Percentiles rank a stretch among this genome's conserved stretches.
These are phyloP conservation scores for Colletotrichum nymphaeae DNA, from an alignment of 2,329 filamentous ascomycete genomes.

Conservation along the genomic window DNA sequence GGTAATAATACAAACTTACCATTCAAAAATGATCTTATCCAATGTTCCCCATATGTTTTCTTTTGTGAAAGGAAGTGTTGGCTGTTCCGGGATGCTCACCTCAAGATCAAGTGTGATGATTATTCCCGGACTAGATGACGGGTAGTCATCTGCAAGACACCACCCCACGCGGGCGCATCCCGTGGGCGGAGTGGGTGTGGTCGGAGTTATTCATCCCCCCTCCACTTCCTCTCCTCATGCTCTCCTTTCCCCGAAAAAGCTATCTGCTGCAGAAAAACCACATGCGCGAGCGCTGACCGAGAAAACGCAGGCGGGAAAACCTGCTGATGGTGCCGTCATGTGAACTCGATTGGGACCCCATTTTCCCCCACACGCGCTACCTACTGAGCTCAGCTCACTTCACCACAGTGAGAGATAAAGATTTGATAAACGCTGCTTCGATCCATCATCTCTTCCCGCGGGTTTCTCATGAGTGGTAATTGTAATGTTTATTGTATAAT, in stretches of 20 bases:
- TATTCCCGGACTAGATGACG: neutral
- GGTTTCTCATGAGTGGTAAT: too few relatives aligned
- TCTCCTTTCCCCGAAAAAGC: neutral
- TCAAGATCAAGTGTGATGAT: neutral
- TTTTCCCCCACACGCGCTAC: neutral
- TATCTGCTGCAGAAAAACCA: slow-evolving; percentile 1
- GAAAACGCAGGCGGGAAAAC: neutral
- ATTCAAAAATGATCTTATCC: neutral
- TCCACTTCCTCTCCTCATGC: neutral
- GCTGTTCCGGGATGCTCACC: neutral
- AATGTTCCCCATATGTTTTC: neutral
- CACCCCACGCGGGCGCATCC: slow-evolving; percentile 11
- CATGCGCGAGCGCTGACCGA: neutral
- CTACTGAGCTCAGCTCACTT: neutral
- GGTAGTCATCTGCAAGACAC: slow-evolving; percentile 10
- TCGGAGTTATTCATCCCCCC: neutral
- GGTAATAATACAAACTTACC: slow-evolving; percentile 25
- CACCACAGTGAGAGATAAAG: neutral
- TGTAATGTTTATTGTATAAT: neutral
- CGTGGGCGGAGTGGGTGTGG: neutral
- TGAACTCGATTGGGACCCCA: neutral
- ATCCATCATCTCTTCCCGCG: too few relatives aligned
- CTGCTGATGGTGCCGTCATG: slow-evolving; percentile 17
- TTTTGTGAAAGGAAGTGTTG: neutral
- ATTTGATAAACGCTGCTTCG: neutral